Base-by-base conservation (phyloP, 1,284 basidiomycete species). In the Athelia sp. region DNA sequence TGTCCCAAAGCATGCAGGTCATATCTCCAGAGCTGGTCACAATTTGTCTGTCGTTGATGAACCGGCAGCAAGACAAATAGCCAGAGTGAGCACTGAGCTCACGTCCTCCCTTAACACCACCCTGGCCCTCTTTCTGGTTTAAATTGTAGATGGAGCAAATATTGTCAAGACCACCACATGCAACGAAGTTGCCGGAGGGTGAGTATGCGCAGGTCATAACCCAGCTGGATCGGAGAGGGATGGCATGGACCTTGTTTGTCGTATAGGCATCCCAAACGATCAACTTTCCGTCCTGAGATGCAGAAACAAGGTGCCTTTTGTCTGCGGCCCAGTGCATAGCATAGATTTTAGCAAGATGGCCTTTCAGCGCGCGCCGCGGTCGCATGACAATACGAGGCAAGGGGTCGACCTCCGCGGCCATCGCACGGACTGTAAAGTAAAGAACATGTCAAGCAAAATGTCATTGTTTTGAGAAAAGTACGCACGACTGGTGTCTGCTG, bases 221-320 rank as follows among this genome's bases (percentile, higher is more conserved):
- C 97, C 97, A 99, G 58, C 90, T 93, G 34, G 93, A 97, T 45
- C 96, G 86, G 35, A 99, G 78, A 43, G 96, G 96, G 67, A 99
- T 98, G 57, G 96, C 96, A 67, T 99, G 95, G 50, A 99, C 96
- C 76, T 99, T 99, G 81, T 99, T 98, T 54, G 94, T 97, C 9
- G 96, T 98, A 73, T 98, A 98, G 40, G 97, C 96, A 69, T 99
- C 96, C 96, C 96, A 99, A 47, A 99, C 93, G 66, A 99, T 98
- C 51, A 99, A 82, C 71, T 99, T 98, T 54, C 97, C 97, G 65
- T 99, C 96, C 67, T 99, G 96, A 3, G 96, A 98, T 21, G 97
- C 96, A 11, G 96, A 98, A 40, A 99, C 96, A 54, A 99, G 82
- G 74, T 99, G 97, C 61, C 94, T 81, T 64, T 93, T 85, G 75